These are phyloP conservation scores for Chlorella sp. DNA, from an alignment of 139 green algal genomes.

Conservation along the genomic window DNA sequence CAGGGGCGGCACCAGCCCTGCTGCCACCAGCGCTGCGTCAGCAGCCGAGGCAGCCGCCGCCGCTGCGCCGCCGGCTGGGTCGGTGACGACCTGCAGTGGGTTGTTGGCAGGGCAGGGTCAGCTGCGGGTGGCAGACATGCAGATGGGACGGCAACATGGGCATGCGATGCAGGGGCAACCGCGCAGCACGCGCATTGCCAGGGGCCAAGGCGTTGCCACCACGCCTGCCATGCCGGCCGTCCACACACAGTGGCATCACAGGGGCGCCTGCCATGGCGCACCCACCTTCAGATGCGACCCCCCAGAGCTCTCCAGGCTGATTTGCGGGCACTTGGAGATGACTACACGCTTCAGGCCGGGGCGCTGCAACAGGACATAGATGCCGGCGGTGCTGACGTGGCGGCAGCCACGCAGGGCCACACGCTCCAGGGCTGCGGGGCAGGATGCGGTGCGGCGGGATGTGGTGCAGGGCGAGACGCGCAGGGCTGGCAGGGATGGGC, in stretches of 20 bases:
- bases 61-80: background rate
- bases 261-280: too few species aligned
- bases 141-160: too few species aligned
- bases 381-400: constrained; percentile 12
- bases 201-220: too few species aligned
- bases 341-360: constrained; percentile 26
- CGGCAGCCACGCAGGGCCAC: constrained; percentile 23
- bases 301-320: constrained; percentile 26
- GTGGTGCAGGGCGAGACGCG: too few species aligned
- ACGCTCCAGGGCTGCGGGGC: constrained; percentile 10
- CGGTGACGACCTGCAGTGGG: background rate
- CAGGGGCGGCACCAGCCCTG: background rate
- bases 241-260: too few species aligned
- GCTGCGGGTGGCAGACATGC: too few species aligned
- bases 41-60: background rate
- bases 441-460: too few species aligned
- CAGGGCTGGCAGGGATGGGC: too few species aligned
- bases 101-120: too few species aligned
- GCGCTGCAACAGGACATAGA: constrained; percentile 23
- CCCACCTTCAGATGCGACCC: background rate
- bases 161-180: too few species aligned
- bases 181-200: too few species aligned
- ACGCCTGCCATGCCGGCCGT: too few species aligned
- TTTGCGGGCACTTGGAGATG: constrained; percentile 20
- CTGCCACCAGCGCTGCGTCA: background rate